phyloP scores from a whole-genome alignment of 805 yeast species.

The Yarrowia deformans region DNA sequence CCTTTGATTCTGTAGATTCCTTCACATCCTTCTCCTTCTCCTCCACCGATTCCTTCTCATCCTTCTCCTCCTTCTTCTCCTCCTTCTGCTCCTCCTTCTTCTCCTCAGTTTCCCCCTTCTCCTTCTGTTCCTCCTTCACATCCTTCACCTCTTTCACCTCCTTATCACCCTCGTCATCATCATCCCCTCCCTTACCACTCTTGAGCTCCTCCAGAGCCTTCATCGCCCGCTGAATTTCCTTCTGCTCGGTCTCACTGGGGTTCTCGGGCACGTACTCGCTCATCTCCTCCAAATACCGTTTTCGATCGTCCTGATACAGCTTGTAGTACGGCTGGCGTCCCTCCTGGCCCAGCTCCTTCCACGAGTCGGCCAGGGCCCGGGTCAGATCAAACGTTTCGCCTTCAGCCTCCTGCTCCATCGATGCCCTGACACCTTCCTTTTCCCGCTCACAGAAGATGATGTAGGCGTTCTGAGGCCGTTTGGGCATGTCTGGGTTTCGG shows the following conservation, averaged over 20 bases:
- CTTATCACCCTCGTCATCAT: not conserved
- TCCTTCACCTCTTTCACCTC: not conserved
- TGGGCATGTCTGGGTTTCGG: constrained; percentile 86
- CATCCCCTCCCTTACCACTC: constrained; percentile 37
- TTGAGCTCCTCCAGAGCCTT: constrained; percentile 44
- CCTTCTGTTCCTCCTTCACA: not conserved
- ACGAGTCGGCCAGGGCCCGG: constrained; percentile 79
- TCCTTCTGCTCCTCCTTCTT: not conserved
- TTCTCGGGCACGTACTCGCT: constrained; percentile 56
- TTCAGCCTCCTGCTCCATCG: constrained; percentile 60
- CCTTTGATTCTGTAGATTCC: no score
- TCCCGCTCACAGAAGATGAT: constrained; percentile 85
- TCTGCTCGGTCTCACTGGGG: constrained; percentile 42
- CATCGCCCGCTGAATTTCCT: constrained; percentile 45
- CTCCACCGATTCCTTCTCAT: no score
- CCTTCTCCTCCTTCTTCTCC: not conserved
- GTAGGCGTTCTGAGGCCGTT: constrained; percentile 90
- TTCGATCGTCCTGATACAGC: constrained; percentile 77
- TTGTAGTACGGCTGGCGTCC: constrained; percentile 76
- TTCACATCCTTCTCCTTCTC: no score
- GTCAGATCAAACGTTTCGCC: constrained; percentile 66
- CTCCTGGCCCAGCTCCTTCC: constrained; percentile 76
- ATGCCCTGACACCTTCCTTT: constrained; percentile 71
- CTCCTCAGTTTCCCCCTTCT: not conserved
- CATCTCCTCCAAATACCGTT: constrained; percentile 78